Percentiles rank a stretch among this genome's conserved stretches.
These are phyloP conservation scores for Cyberlindnera euphorbiae DNA, from an alignment of 805 yeast genomes.

Conservation along the genomic window DNA sequence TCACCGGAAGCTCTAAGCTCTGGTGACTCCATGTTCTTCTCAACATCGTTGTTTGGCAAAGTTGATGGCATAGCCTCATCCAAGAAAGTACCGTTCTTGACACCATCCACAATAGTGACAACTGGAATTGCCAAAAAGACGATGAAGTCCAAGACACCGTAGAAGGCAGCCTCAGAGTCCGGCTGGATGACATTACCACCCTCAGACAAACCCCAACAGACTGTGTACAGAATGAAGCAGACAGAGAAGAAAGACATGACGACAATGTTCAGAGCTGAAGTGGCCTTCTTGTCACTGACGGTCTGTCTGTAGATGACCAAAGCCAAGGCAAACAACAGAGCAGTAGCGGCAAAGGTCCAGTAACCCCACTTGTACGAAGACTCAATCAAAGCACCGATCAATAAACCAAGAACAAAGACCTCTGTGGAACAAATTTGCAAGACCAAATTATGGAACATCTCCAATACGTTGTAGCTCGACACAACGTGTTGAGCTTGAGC, in stretches of 20 bases:
- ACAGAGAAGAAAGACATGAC: slow-evolving; percentile 28
- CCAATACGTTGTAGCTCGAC: slow-evolving; percentile 13
- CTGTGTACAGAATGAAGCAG: slow-evolving; percentile 40
- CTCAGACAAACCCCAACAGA: slow-evolving; percentile 48
- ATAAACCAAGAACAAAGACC: slow-evolving; percentile 46
- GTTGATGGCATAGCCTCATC: slow-evolving; percentile 5
- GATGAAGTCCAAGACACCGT: slow-evolving; percentile 46
- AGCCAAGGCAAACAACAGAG: slow-evolving; percentile 36
- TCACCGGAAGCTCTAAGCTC: slow-evolving; percentile 31
- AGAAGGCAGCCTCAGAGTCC: slow-evolving; percentile 50
- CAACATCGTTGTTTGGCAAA: slow-evolving; percentile 12
- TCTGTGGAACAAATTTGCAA: slow-evolving; percentile 41
- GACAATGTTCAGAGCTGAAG: slow-evolving; percentile 6
- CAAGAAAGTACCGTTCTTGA: slow-evolving; percentile 17
- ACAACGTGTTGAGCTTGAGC: slow-evolving; percentile 19
- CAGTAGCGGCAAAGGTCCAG: slow-evolving; percentile 48
- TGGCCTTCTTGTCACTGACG: slow-evolving; percentile 8
- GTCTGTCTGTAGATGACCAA: slow-evolving; percentile 28
- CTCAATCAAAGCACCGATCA: slow-evolving; percentile 51
- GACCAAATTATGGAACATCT: slow-evolving; percentile 27
- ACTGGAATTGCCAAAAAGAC: slow-evolving; percentile 40
- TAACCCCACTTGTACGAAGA: slow-evolving; percentile 68
- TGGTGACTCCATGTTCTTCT: slow-evolving; percentile 16
- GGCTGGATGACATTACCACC: slow-evolving; percentile 54
- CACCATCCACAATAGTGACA: slow-evolving; percentile 21